Percentiles rank a stretch among this genome's conserved stretches.
Conservation (phyloP, 2,329 filamentous ascomycete genomes). For the Ceratocystis smalleyi region DNA sequence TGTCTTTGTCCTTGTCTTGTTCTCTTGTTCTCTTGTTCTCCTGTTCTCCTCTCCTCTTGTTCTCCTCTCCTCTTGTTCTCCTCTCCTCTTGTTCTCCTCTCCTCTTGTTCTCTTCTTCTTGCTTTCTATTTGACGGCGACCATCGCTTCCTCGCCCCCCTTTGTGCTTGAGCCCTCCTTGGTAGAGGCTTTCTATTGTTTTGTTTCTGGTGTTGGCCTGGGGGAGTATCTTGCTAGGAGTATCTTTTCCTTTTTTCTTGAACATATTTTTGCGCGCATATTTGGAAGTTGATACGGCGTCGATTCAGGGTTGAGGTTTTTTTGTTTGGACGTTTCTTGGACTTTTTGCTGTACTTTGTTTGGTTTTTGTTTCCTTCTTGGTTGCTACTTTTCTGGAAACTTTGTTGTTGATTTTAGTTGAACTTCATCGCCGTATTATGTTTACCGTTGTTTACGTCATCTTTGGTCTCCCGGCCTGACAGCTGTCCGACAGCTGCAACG, state of each 20-base stretch:
- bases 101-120: neutral
- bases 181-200: neutral
- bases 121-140: slow-evolving; percentile 4
- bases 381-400: neutral
- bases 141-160: neutral
- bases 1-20: neutral
- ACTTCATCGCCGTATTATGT: neutral
- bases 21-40: neutral
- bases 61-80: neutral
- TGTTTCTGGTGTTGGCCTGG: slow-evolving; percentile 5
- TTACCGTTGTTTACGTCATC: neutral
- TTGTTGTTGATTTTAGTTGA: neutral
- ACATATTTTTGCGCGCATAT: neutral
- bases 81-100: neutral
- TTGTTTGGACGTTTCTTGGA: neutral
- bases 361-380: slow-evolving; percentile 4
- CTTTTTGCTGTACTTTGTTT: slow-evolving; percentile 3
- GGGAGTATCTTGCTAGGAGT: neutral
- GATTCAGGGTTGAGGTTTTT: neutral
- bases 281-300: neutral
- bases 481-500: neutral
- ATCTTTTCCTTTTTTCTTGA: neutral
- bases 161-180: slow-evolving; percentile 1
- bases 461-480: neutral
- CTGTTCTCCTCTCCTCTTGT: neutral